Conservation (phyloP, 805 yeast genomes). For the Candida lessepsii region DNA sequence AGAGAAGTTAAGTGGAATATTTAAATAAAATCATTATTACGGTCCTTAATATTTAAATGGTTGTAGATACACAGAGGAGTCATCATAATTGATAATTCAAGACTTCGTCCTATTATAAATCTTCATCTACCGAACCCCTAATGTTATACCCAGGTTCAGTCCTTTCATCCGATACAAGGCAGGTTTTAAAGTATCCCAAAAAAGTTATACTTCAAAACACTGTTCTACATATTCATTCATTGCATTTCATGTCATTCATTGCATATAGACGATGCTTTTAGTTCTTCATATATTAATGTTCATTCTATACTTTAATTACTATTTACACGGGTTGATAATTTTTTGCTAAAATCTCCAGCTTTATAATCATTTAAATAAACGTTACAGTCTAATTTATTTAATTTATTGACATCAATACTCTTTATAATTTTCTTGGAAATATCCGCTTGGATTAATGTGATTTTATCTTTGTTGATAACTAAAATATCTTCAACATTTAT, state of each 20-base stretch:
- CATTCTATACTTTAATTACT: constrained; percentile 1
- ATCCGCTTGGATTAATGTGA: constrained; percentile 12
- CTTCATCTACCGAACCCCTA: no score
- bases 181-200: no score
- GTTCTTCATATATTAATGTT: background rate
- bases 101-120: no score
- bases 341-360: constrained; percentile 10
- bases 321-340: constrained; percentile 9
- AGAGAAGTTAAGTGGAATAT: constrained; percentile 19
- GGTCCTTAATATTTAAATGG: background rate
- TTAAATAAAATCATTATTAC: no score
- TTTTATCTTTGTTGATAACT: constrained; percentile 12
- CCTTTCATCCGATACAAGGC: no score
- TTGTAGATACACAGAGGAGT: background rate
- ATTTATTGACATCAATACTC: constrained; percentile 6
- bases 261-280: constrained; percentile 3
- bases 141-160: no score
- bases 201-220: no score
- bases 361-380: constrained; percentile 15
- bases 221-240: background rate
- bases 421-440: constrained; percentile 14
- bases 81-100: no score
- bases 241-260: constrained; percentile 1
- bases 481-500: constrained; percentile 10
- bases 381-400: constrained; percentile 13